Evolutionary conservation across 2,329 filamentous ascomycete species (phyloP).

Genomic region (Coniosporium uncinatum): DNA sequence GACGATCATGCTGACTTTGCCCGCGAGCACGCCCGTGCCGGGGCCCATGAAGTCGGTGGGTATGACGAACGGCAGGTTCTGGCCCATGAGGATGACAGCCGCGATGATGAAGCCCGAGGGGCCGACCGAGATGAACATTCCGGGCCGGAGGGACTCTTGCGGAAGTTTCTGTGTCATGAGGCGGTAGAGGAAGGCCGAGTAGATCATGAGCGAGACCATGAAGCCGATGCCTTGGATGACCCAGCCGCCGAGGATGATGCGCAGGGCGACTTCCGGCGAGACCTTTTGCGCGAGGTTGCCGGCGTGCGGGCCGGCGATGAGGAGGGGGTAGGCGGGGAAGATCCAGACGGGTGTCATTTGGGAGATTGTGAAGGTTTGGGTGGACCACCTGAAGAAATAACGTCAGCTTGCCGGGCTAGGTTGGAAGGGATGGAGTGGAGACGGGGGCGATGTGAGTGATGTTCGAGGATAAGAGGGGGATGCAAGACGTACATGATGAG

Average conservation of each 20-base stretch:
- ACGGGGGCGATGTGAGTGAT: too few relatives aligned
- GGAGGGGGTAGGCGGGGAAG: constrained; percentile 77
- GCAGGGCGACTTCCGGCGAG: constrained; percentile 35
- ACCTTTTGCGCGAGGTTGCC: constrained; percentile 47
- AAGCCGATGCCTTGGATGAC: constrained; percentile 61
- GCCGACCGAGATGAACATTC: constrained; percentile 82
- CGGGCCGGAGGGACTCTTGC: constrained; percentile 67
- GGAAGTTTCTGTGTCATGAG: constrained; percentile 87
- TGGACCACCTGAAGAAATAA: constrained; percentile 47
- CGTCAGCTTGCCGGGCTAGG: neutral
- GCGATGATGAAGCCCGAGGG: constrained; percentile 66
- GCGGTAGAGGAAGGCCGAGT: constrained; percentile 77
- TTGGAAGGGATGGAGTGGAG: neutral
- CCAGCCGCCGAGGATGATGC: constrained; percentile 52
- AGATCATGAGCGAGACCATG: constrained; percentile 70
- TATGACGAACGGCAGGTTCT: constrained; percentile 40
- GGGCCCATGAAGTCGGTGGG: constrained; percentile 50
- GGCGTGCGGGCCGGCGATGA: constrained; percentile 72
- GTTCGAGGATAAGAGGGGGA: neutral
- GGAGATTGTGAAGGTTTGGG: constrained; percentile 65
- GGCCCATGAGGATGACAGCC: constrained; percentile 53
- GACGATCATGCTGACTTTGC: constrained; percentile 46
- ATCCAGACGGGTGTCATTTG: constrained; percentile 89
- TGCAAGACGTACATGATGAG: constrained; percentile 55
- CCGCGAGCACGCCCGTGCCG: constrained; percentile 42